Evolutionary conservation across 2,329 filamentous ascomycete genomes (phyloP), one percentile per base, ranked within the genome.

Genomic region (Cyphellophora europaea): DNA sequence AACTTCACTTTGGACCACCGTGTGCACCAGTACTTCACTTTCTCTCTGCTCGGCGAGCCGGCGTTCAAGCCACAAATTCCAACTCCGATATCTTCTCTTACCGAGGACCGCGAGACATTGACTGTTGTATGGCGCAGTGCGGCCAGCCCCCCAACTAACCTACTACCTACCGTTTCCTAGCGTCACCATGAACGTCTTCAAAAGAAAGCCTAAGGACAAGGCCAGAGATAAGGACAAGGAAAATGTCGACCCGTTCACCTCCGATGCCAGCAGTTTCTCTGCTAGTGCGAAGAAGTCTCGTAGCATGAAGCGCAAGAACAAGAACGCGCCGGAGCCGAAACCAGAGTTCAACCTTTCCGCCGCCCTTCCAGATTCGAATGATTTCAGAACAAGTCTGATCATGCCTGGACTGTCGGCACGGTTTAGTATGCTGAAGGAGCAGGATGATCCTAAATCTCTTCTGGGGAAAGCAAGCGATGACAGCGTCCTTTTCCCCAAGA

Each of bases 351-450:
- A 96, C 51, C 65, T 96, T 10, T 58, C 77, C 3, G 66, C 67
- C 10, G 88, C 77, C 1, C 66, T 98, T 2, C 91, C 91, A 2
- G 71, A 87, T 0, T 79, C 67, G 30, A 86, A 96, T 58, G 81
- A 96, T 53, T 96, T 98, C 59, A 77, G 91, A 38, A 98, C 91
- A 3, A 96, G 91, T 66, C 65, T 98, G 39, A 69, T 98, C 43
- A 93, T 98, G 89, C 88, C 86, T 1, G 89, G 88, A 27, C 71
- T 98, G 4, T 96, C 89, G 0, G 86, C 88, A 10, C 79, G 91
- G 5, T 98, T 98, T 58, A 96, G 89, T 49, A 96, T 96, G 89
- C 66, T 96, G 19, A 72, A 86, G 51, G 89, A 95, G 58, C 89
- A 95, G 56, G 88, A 95, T 55, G 87, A 95, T 51, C 89, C 89